Conservation (phyloP, 495 filamentous ascomycete genomes). For the Podospora pseudoanserina region DNA sequence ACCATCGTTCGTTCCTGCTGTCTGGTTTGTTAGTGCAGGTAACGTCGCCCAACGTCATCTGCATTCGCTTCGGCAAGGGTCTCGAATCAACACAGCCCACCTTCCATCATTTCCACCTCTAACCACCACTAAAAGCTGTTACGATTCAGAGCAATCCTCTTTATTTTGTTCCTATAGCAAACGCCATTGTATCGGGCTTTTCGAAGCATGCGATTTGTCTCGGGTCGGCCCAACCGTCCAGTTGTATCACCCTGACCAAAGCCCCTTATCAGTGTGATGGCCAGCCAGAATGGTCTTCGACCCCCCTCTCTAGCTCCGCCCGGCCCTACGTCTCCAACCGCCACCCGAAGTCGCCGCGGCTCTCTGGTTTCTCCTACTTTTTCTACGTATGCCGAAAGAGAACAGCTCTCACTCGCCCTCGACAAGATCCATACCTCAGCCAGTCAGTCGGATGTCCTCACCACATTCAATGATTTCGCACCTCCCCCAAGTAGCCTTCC, state of each 20-base stretch:
- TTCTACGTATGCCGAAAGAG: constrained; percentile 57
- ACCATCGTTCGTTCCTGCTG: background rate
- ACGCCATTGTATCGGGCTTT: background rate
- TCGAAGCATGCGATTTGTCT: constrained; percentile 19
- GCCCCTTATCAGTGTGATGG: constrained; percentile 17
- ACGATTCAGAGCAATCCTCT: background rate
- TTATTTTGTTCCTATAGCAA: background rate
- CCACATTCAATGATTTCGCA: constrained; percentile 84
- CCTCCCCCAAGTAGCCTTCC: constrained; percentile 53
- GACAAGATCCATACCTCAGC: constrained; percentile 82
- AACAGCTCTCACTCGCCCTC: constrained; percentile 66
- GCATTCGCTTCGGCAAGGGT: constrained; percentile 4
- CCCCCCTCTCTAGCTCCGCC: constrained; percentile 18
- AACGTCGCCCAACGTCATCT: constrained; percentile 3
- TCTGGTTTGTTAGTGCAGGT: background rate
- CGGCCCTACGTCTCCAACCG: constrained; percentile 22
- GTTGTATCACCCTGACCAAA: background rate
- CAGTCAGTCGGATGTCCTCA: constrained; percentile 72
- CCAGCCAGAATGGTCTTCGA: constrained; percentile 22
- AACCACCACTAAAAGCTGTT: background rate
- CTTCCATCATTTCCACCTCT: background rate
- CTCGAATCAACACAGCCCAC: constrained; percentile 5
- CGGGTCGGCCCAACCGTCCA: constrained; percentile 1
- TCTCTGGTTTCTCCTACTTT: constrained; percentile 63
- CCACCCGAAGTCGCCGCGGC: constrained; percentile 49